Evolutionary conservation across 768 basidiomycete species (phyloP), one percentile per base, ranked within the genome.

Genomic region (Tricholoma hemisulphureum): DNA sequence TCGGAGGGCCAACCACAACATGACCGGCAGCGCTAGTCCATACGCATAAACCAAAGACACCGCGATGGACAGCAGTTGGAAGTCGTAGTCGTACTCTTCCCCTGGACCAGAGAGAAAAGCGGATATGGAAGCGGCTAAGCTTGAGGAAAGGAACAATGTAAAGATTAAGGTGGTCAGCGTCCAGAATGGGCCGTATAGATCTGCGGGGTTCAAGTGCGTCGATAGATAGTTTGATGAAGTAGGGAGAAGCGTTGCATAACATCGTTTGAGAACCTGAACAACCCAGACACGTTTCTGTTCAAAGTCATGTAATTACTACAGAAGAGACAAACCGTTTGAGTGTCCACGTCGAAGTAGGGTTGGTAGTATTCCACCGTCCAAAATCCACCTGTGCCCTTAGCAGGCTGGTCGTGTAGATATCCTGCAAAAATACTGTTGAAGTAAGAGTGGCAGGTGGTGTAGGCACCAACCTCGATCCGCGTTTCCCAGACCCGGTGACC

Each of bases 101-200:
- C 71, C 76, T 3, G 81, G 74, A 23, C 81, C 74, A 26, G 91
- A 89, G 37, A 98, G 83, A 73, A 94, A 98, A n/a, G 85, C 82
- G 2, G 89, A 79, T 63, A 98, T 88, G 48, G 93, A 93, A 14
- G 92, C 86, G 7, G 89, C 92, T 35, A 98, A 87, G 31, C 92
- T 94, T 1, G 96, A 97, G 23, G 91, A 95, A 57, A 97, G 84
- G 78, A 95, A 98, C 58, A 98, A 85, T 0, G 88, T 81, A 68
- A 98, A 93, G 43, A 97, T 89, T 60, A 99, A 85, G 1, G 96
- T 98, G 1, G 95, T 96, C 34, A 97, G 82, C 0, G 95, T 93
- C 96, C 96, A 99, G 77, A 99, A 98, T 1, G 96, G 95, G 0
- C 95, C 95, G 69, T 91, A 89, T 37, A 92, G 82, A 69, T 92